These are phyloP conservation scores for Laburnicola sp. DNA, from an alignment of 2,329 filamentous ascomycete species.

Conservation along the genomic window DNA sequence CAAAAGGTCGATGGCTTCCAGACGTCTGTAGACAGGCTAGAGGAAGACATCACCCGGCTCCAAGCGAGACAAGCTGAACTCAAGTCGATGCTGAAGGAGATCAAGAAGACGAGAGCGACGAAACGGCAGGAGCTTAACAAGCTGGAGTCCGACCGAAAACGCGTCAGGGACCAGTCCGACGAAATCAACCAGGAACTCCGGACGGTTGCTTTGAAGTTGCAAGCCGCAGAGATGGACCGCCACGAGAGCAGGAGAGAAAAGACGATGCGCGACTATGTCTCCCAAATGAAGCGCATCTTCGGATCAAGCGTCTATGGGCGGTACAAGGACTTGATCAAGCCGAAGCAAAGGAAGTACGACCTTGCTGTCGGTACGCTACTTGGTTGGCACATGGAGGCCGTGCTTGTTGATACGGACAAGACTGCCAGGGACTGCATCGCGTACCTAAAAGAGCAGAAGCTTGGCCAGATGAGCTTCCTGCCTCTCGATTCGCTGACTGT, in stretches of 20 bases:
- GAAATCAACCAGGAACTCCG: constrained; percentile 92
- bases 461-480: constrained; percentile 88
- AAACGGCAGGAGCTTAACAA: constrained; percentile 93
- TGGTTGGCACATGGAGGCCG: constrained; percentile 88
- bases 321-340: constrained; percentile 87
- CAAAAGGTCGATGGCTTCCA: constrained; percentile 82
- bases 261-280: constrained; percentile 79
- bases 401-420: constrained; percentile 94
- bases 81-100: constrained; percentile 65
- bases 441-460: constrained; percentile 87
- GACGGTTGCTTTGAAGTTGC: constrained; percentile 76
- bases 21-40: constrained; percentile 71
- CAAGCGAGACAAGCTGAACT: constrained; percentile 68
- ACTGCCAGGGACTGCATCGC: constrained; percentile 92
- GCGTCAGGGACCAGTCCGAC: constrained; percentile 75
- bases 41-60: constrained; percentile 70
- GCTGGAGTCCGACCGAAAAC: constrained; percentile 35
- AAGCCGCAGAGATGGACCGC: constrained; percentile 81
- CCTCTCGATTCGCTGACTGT: constrained; percentile 97
- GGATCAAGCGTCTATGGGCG: constrained; percentile 79
- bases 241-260: constrained; percentile 85
- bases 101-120: constrained; percentile 74
- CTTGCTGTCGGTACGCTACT: constrained; percentile 91
- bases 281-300: constrained; percentile 84
- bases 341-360: constrained; percentile 95